These are phyloP conservation scores for Aspergillus oerlinghausenensis DNA, from an alignment of 2,329 filamentous ascomycete species.

Conservation along the genomic window DNA sequence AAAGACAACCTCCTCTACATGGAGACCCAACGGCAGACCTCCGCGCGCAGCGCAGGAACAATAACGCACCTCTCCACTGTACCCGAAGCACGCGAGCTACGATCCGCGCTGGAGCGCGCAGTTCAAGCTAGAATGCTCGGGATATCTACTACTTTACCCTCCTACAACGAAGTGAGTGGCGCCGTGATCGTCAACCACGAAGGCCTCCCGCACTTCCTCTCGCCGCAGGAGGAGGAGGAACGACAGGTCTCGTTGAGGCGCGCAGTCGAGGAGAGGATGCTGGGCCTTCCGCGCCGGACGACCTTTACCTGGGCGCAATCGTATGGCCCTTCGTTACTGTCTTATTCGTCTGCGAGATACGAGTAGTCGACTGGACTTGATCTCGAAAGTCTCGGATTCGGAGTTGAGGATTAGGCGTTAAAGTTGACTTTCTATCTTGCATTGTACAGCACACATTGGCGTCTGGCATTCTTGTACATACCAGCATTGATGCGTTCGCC, in stretches of 20 bases:
- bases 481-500: too few species aligned
- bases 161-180: slow-evolving; percentile 24
- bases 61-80: neutral
- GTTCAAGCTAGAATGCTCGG: neutral
- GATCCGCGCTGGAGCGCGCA: neutral
- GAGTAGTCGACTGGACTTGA: neutral
- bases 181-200: slow-evolving; percentile 22
- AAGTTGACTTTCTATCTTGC: neutral
- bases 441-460: neutral
- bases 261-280: slow-evolving; percentile 23
- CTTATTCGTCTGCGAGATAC: slow-evolving; percentile 10
- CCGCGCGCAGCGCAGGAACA: neutral
- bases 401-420: slow-evolving; percentile 1
- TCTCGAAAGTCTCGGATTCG: neutral
- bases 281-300: slow-evolving; percentile 19
- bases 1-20: neutral
- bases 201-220: slow-evolving; percentile 21
- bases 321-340: slow-evolving; percentile 6
- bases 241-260: slow-evolving; percentile 12
- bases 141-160: slow-evolving; percentile 9
- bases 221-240: slow-evolving; percentile 22
- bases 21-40: neutral
- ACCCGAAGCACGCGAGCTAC: neutral
- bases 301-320: slow-evolving; percentile 18
- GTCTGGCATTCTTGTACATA: neutral